Percentiles rank a stretch among this genome's conserved stretches.
Conservation (phyloP, 768 basidiomycete species). For the Mycena capillaripes region DNA sequence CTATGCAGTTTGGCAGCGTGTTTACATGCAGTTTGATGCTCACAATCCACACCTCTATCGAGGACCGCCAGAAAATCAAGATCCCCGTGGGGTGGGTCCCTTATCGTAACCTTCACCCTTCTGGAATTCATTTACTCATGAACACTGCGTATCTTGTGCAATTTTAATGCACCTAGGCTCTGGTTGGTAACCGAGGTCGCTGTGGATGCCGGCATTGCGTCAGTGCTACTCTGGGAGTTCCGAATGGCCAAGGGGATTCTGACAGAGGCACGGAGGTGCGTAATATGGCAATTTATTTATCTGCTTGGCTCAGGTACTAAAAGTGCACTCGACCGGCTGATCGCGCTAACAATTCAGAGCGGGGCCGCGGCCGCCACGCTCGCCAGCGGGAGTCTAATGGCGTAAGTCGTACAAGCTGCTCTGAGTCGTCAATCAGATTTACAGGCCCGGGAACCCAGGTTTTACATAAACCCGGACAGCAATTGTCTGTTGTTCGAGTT, state of each 20-base stretch:
- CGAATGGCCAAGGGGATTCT: not conserved
- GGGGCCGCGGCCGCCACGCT: not conserved
- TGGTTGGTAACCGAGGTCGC: too few relatives aligned
- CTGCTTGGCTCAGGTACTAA: not conserved
- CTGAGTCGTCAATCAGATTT: not conserved
- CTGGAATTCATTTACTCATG: not conserved
- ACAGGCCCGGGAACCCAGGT: not conserved
- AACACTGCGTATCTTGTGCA: not conserved
- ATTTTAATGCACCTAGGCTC: not conserved
- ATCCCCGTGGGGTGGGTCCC: not conserved
- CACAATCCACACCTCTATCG: not conserved
- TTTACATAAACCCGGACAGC: not conserved
- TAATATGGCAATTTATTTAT: not conserved
- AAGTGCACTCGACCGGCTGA: not conserved
- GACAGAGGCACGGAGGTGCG: not conserved
- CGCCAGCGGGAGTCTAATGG: not conserved
- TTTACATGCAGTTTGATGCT: not conserved
- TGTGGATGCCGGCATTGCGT: not conserved
- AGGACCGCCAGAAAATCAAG: not conserved
- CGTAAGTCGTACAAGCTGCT: not conserved
- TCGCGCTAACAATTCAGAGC: not conserved
- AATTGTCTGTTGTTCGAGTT: too few relatives aligned
- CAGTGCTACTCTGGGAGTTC: not conserved
- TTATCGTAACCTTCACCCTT: not conserved
- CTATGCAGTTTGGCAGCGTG: too few relatives aligned